Percentiles rank a stretch among this genome's conserved stretches.
phyloP scores from a whole-genome alignment of 176 grass and related monocot genomes.

The Urochloa ruziziensis region DNA sequence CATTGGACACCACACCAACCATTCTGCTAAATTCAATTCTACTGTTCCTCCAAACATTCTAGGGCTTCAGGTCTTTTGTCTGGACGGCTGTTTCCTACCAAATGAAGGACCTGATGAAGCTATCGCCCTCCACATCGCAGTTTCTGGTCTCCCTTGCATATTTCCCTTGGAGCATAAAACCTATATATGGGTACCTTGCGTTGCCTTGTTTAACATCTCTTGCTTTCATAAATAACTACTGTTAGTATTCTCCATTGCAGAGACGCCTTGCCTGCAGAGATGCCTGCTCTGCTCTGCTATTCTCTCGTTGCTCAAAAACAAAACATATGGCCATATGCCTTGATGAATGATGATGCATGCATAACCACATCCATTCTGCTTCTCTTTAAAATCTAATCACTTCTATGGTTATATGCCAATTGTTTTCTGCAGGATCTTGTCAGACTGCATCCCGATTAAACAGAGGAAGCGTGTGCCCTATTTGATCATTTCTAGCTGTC shows the following conservation, averaged over 20 bases:
- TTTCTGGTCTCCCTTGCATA: slow-evolving; percentile 67
- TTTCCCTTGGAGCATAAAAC: slow-evolving; percentile 84
- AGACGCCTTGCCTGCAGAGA: background rate
- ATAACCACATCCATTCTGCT: no score
- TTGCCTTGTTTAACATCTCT: background rate
- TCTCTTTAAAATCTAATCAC: no score
- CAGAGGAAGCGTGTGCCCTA: slow-evolving; percentile 63
- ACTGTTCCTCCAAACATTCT: background rate
- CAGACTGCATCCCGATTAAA: slow-evolving; percentile 74
- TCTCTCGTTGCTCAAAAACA: background rate
- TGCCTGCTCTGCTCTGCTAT: background rate
- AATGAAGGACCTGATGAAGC: slow-evolving; percentile 79
- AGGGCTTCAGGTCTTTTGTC: slow-evolving; percentile 83
- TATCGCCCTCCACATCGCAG: slow-evolving; percentile 67
- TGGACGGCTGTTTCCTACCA: slow-evolving; percentile 83
- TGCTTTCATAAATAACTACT: background rate
- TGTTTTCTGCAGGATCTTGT: slow-evolving; percentile 55
- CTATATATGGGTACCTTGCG: slow-evolving; percentile 61
- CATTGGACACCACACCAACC: no score
- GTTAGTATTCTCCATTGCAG: background rate
- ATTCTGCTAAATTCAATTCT: background rate
- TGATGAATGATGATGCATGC: no score
- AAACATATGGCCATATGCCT: no score
- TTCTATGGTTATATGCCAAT: background rate
- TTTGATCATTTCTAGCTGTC: slow-evolving; percentile 62